Evolutionary conservation across 345 rosid genomes (phyloP).

Genomic region (Aquilaria yunnanensis): DNA sequence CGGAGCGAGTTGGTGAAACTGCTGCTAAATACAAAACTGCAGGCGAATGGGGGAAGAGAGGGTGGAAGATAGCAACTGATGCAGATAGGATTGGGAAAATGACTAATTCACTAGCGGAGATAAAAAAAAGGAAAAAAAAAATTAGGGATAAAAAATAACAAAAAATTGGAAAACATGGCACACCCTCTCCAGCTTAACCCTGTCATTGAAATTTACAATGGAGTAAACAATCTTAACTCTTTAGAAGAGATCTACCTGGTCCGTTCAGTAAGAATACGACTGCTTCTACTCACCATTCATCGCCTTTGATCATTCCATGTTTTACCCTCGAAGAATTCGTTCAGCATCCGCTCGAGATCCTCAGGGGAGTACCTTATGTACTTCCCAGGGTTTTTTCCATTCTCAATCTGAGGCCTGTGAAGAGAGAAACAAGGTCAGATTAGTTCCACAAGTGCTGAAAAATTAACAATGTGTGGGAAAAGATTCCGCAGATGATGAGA

Average conservation of each 20-base stretch:
- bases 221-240: neutral
- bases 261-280: no score
- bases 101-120: no score
- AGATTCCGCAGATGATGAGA: neutral
- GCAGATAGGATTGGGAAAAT: no score
- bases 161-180: neutral
- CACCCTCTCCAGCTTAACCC: slow-evolving; percentile 8
- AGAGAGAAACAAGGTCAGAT: neutral
- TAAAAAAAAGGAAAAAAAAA: no score
- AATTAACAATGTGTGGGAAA: neutral
- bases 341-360: slow-evolving; percentile 83
- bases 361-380: slow-evolving; percentile 75
- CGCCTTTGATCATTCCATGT: slow-evolving; percentile 78
- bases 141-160: no score
- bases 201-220: slow-evolving; percentile 6
- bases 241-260: no score
- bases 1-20: no score
- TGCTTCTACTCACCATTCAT: slow-evolving; percentile 16
- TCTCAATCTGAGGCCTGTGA: slow-evolving; percentile 75
- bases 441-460: neutral
- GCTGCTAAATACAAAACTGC: no score
- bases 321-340: slow-evolving; percentile 91
- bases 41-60: no score
- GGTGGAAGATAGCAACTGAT: no score
- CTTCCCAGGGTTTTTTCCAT: slow-evolving; percentile 78